These are phyloP conservation scores for Hydnum rufescens DNA, from an alignment of 768 basidiomycete genomes.

Conservation along the genomic window DNA sequence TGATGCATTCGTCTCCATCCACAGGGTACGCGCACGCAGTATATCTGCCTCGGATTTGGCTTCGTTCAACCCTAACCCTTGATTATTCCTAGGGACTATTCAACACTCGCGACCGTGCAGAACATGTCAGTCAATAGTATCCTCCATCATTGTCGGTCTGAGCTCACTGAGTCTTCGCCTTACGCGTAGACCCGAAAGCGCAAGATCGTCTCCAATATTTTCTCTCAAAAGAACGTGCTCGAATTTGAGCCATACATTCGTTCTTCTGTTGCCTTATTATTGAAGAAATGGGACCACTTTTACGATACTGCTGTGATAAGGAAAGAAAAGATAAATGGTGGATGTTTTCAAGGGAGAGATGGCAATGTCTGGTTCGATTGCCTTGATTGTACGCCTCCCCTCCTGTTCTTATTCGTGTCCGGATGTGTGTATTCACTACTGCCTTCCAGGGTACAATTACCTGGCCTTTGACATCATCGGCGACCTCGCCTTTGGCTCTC, in stretches of 20 bases:
- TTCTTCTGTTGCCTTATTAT: constrained; percentile 34
- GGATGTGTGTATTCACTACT: too few species aligned
- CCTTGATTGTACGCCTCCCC: constrained; percentile 48
- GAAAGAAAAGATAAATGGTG: constrained; percentile 49
- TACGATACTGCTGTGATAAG: constrained; percentile 32
- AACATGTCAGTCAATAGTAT: constrained; percentile 25
- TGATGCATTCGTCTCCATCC: constrained; percentile 56
- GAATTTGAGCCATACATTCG: constrained; percentile 72
- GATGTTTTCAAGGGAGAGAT: constrained; percentile 23
- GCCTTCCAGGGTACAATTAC: constrained; percentile 42
- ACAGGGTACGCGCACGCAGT: constrained; percentile 20
- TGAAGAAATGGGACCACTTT: constrained; percentile 60
- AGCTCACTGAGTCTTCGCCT: neutral
- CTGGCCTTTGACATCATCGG: constrained; percentile 62
- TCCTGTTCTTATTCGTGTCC: neutral
- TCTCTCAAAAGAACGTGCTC: constrained; percentile 65
- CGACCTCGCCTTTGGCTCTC: constrained; percentile 69
- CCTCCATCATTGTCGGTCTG: neutral
- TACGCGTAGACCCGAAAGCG: constrained; percentile 46
- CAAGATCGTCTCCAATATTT: constrained; percentile 76
- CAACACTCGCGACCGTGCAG: constrained; percentile 55
- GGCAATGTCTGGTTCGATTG: constrained; percentile 57
- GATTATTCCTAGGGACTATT: constrained; percentile 31
- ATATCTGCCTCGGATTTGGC: neutral
- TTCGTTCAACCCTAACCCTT: neutral